Base-by-base conservation (phyloP, 768 basidiomycete species). In the Mycena filopes region DNA sequence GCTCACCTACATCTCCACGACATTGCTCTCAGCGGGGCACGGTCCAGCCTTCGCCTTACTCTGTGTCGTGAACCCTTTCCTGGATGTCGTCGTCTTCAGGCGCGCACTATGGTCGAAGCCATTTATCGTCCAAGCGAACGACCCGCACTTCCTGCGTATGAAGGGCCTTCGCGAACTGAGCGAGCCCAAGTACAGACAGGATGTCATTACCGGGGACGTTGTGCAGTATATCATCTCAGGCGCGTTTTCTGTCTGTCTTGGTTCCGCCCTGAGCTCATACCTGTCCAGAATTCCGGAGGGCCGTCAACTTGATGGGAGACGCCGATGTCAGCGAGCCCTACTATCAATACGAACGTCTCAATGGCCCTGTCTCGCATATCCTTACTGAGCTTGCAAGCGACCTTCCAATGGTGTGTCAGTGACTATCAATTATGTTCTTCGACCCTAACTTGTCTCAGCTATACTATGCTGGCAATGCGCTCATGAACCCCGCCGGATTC, bases 161-260 rank as follows among this genome's bases (percentile, higher is more conserved):
- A 55, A 45, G 5, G 57, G 60, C 47, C 55, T 62, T n/a, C 67
- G 58, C 25, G 48, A 41, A 15, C 49, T 69, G 21, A 59, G 63
- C 21, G 50, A 69, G 23, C 31, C 36, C 9, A 58, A 69, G 40
- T 69, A 58, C 50, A 61, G 40, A 41, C 67, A 69, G 45, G 63
- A 69, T 50, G 56, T 69, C 25, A 62, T 69, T 31, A 65, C 67
- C 2, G 67, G 63, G 4, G 63, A 69, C 41, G 61, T 69, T 29
- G 63, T 62, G 9, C 55, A 61, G 26, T 40, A 69, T 20, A 48
- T 69, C 8, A 9, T 65, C 11, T 28, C 40, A 43, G 60, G 66
- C 33, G 28, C 20, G 43, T 48, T 40, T 1, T 43, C 10, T 21
- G 26, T 16, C 12, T 12, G 2, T n/a, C 18, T 41, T 59, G 23